Conservation (phyloP, 129 eudicot species). For the Lactuca sativa region DNA sequence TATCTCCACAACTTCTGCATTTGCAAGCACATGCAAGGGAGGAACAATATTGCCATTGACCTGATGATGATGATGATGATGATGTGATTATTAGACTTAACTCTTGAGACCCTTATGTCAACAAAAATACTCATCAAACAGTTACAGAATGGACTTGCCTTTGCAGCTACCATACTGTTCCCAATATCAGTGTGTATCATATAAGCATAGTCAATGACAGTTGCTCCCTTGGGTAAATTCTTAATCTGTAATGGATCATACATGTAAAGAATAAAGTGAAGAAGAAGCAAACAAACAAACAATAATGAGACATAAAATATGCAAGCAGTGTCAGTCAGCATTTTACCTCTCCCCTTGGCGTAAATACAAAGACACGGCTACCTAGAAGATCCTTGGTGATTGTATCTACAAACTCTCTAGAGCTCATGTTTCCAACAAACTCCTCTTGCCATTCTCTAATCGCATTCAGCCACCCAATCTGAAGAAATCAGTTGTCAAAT, state of each 20-base stretch:
- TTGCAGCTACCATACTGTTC: constrained; percentile 97
- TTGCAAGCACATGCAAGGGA: constrained; percentile 84
- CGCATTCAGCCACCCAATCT: constrained; percentile 98
- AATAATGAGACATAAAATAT: too few species aligned
- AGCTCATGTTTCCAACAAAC: constrained; percentile 98
- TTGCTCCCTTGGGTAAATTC: constrained; percentile 93
- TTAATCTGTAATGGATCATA: constrained; percentile 54
- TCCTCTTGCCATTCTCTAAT: constrained; percentile 99
- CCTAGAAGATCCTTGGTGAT: constrained; percentile 93
- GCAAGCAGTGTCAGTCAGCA: background rate
- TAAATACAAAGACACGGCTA: constrained; percentile 92
- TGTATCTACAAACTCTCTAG: constrained; percentile 97
- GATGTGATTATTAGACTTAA: background rate
- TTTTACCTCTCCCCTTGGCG: constrained; percentile 96
- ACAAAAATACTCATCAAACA: constrained; percentile 6
- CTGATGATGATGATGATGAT: constrained; percentile 39
- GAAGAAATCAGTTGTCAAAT: constrained; percentile 11
- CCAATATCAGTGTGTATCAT: constrained; percentile 95
- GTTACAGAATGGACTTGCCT: constrained; percentile 43
- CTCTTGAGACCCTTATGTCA: background rate
- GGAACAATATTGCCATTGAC: constrained; percentile 94
- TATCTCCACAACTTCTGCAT: constrained; percentile 96
- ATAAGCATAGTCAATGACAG: constrained; percentile 92
- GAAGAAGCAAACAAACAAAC: background rate
- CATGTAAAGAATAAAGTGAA: background rate